Percentiles rank a stretch among this genome's conserved stretches.
phyloP scores from a whole-genome alignment of 2,329 filamentous ascomycete species.

The Rugonectria rugulosa region DNA sequence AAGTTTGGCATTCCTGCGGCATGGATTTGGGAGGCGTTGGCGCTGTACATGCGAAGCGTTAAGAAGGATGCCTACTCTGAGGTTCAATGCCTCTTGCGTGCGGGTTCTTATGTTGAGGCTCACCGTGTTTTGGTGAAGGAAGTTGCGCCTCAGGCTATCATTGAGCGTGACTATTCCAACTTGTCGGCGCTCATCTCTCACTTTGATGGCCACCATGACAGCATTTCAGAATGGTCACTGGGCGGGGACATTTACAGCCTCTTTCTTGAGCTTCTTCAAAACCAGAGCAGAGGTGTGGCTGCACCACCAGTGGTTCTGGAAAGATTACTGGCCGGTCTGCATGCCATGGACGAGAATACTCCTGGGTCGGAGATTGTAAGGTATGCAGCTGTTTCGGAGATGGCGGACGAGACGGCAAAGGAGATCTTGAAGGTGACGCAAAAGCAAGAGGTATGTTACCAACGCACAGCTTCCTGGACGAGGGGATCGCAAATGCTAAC shows the following conservation, averaged over 20 bases:
- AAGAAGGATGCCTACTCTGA: slow-evolving; percentile 74
- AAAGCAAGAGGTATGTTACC: slow-evolving; percentile 62
- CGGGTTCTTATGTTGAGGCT: slow-evolving; percentile 78
- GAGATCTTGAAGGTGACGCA: slow-evolving; percentile 65
- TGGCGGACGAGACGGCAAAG: slow-evolving; percentile 76
- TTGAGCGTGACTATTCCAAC: slow-evolving; percentile 79
- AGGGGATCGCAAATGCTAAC: slow-evolving; percentile 25
- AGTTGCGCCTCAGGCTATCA: slow-evolving; percentile 83
- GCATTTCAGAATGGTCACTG: slow-evolving; percentile 76
- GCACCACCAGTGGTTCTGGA: slow-evolving; percentile 59
- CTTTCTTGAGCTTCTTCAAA: slow-evolving; percentile 62
- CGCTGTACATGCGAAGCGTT: slow-evolving; percentile 79
- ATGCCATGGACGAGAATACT: slow-evolving; percentile 58
- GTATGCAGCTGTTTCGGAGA: slow-evolving; percentile 79
- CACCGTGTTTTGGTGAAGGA: slow-evolving; percentile 82
- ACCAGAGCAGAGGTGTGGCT: slow-evolving; percentile 50
- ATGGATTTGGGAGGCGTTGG: slow-evolving; percentile 91
- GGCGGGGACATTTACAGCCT: slow-evolving; percentile 82
- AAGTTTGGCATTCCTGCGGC: slow-evolving; percentile 74
- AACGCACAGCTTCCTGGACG: too few relatives aligned
- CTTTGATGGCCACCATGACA: slow-evolving; percentile 69
- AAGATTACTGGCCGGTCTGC: slow-evolving; percentile 63
- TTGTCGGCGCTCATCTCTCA: slow-evolving; percentile 74
- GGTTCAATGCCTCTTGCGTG: slow-evolving; percentile 81
- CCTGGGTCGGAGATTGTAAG: slow-evolving; percentile 59